Conservation (phyloP, 768 basidiomycete genomes). For the Boletus barrowsii region DNA sequence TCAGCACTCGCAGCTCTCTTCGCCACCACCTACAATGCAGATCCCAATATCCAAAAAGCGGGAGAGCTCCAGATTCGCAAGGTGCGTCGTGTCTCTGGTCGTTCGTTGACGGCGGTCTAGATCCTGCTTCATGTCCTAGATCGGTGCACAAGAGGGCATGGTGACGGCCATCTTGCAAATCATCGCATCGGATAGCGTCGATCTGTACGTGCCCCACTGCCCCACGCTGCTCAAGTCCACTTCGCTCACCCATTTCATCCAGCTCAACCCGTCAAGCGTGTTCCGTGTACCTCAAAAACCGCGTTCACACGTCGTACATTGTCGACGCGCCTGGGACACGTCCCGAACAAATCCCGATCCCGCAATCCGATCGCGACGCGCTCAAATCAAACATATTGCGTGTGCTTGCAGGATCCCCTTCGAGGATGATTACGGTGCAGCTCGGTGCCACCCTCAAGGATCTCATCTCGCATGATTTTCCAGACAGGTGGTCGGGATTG, state of each 20-base stretch:
- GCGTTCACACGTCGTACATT: conserved; percentile 66
- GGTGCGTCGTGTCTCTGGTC: conserved; percentile 37
- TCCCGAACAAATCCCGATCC: conserved; percentile 62
- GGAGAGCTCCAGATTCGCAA: conserved; percentile 87
- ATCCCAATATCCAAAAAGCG: conserved; percentile 83
- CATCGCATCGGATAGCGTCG: conserved; percentile 72
- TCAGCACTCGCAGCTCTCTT: conserved; percentile 76
- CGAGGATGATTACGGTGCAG: conserved; percentile 69
- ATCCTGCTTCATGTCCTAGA: conserved; percentile 39
- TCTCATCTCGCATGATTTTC: conserved; percentile 75
- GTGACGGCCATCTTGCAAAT: conserved; percentile 83
- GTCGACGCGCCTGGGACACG: conserved; percentile 43
- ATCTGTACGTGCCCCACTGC: conserved; percentile 56
- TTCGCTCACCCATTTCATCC: neutral
- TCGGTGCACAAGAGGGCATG: conserved; percentile 78
- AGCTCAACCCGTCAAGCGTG: conserved; percentile 84
- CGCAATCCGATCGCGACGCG: conserved; percentile 66
- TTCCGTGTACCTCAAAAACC: conserved; percentile 89
- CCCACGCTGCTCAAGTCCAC: neutral
- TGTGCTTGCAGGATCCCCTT: conserved; percentile 65
- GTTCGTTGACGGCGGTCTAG: neutral
- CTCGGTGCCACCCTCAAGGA: conserved; percentile 71
- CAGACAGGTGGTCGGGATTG: conserved; percentile 68
- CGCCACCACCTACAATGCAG: conserved; percentile 73
- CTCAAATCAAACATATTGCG: conserved; percentile 66